Conservation (phyloP, 2,329 filamentous ascomycete species). For the Neonectria hederae region DNA sequence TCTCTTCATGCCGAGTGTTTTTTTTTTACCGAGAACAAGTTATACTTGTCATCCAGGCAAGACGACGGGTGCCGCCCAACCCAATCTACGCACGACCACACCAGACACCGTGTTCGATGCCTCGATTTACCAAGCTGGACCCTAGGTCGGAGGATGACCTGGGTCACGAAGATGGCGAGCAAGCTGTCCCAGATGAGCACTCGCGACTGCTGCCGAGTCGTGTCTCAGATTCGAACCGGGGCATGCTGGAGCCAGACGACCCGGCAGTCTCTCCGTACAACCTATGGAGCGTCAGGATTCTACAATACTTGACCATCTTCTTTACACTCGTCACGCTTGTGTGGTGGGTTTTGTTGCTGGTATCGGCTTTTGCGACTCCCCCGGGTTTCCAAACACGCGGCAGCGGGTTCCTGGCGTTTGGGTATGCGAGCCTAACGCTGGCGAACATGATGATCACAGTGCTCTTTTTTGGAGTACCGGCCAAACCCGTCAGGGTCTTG, state of each 20-base stretch:
- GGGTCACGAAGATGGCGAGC: slow-evolving; percentile 42
- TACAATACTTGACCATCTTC: slow-evolving; percentile 80
- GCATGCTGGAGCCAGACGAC: slow-evolving; percentile 53
- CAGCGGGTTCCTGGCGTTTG: slow-evolving; percentile 91
- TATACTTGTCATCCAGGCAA: neutral
- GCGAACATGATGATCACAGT: slow-evolving; percentile 80
- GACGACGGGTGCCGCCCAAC: neutral
- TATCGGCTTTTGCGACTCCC: slow-evolving; percentile 89
- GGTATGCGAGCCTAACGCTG: slow-evolving; percentile 81
- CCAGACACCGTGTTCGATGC: slow-evolving; percentile 33
- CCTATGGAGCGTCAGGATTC: slow-evolving; percentile 85
- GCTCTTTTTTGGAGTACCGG: slow-evolving; percentile 88
- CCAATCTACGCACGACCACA: neutral
- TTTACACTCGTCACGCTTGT: slow-evolving; percentile 80
- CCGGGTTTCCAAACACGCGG: slow-evolving; percentile 87
- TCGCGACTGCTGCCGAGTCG: slow-evolving; percentile 76
- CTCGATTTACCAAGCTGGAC: slow-evolving; percentile 46
- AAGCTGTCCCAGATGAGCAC: slow-evolving; percentile 58
- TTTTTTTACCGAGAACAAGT: neutral
- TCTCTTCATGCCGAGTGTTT: slow-evolving; percentile 5
- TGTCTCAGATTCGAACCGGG: slow-evolving; percentile 57
- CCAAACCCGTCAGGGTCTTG: slow-evolving; percentile 78
- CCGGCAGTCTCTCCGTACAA: slow-evolving; percentile 87
- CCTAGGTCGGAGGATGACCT: slow-evolving; percentile 29
- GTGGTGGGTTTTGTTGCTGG: slow-evolving; percentile 94